These are phyloP conservation scores for Bjerkandera adusta DNA, from an alignment of 1,284 basidiomycete genomes.

Conservation along the genomic window DNA sequence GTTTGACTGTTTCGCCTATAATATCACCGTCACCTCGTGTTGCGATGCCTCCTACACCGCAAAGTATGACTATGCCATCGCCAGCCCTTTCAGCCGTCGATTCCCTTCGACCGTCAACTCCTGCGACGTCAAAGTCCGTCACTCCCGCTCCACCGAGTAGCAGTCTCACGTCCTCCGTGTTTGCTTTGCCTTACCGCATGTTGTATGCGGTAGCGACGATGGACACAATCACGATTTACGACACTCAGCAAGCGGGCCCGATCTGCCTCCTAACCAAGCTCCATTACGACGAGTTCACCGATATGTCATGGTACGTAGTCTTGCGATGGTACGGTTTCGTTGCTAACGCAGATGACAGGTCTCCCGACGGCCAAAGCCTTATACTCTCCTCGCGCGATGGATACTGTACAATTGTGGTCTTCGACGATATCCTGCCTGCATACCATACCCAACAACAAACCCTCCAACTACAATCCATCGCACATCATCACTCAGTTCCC, in stretches of 20 bases:
- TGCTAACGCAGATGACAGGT: slow-evolving; percentile 53
- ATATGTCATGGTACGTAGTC: slow-evolving; percentile 84
- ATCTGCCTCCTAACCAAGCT: slow-evolving; percentile 92
- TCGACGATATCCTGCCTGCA: slow-evolving; percentile 87
- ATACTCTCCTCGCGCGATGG: slow-evolving; percentile 93
- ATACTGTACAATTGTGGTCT: slow-evolving; percentile 92
- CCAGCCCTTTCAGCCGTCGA: slow-evolving; percentile 60
- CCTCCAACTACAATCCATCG: slow-evolving; percentile 84
- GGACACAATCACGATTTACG: slow-evolving; percentile 94
- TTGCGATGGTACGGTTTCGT: slow-evolving; percentile 2
- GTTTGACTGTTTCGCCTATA: slow-evolving; percentile 24
- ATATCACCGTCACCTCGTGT: slow-evolving; percentile 32
- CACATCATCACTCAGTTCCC: slow-evolving; percentile 74
- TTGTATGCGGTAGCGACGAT: slow-evolving; percentile 96
- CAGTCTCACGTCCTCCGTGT: slow-evolving; percentile 69
- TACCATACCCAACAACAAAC: slow-evolving; percentile 88
- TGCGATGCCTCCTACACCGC: slow-evolving; percentile 38
- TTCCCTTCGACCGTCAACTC: slow-evolving; percentile 39
- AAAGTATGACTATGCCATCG: slow-evolving; percentile 39
- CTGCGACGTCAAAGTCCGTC: slow-evolving; percentile 17
- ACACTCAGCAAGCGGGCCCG: slow-evolving; percentile 94
- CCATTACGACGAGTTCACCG: slow-evolving; percentile 98
- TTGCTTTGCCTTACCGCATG: slow-evolving; percentile 92
- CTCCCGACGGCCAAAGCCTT: slow-evolving; percentile 91
- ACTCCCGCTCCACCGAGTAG: too few relatives aligned